These are phyloP conservation scores for Ramalina intermedia DNA, from an alignment of 495 filamentous ascomycete species.

Conservation along the genomic window DNA sequence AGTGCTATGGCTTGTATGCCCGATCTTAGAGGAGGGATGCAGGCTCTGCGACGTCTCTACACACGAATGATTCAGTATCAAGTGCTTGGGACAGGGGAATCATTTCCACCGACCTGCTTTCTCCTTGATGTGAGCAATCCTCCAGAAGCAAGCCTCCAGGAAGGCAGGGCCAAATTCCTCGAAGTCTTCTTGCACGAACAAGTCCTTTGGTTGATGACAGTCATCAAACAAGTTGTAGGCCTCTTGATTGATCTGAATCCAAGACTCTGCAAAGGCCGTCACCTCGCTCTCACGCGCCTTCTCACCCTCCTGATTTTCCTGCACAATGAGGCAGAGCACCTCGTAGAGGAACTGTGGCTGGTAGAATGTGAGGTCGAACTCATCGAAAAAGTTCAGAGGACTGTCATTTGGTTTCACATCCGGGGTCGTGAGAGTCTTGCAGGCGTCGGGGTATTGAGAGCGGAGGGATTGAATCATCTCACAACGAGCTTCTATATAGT, in stretches of 20 bases:
- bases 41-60: too few species aligned
- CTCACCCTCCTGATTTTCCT: not conserved
- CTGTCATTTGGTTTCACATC: constrained; percentile 20
- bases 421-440: constrained; percentile 16
- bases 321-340: constrained; percentile 10
- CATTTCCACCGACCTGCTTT: not conserved
- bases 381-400: constrained; percentile 36
- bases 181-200: constrained; percentile 14
- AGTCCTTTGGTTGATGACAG: constrained; percentile 3
- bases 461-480: constrained; percentile 13
- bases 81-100: too few species aligned
- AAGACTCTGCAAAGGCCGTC: not conserved
- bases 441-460: constrained; percentile 18
- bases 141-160: constrained; percentile 11
- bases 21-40: too few species aligned
- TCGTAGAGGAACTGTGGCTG: constrained; percentile 30
- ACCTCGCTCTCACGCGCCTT: not conserved
- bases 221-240: constrained; percentile 1
- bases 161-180: constrained; percentile 12
- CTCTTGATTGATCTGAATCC: constrained; percentile 2
- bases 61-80: too few species aligned
- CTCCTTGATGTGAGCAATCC: constrained; percentile 2
- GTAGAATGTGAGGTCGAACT: constrained; percentile 30
- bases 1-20: too few species aligned
- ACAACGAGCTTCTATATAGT: constrained; percentile 19